Base-by-base conservation (phyloP, 2,329 filamentous ascomycete genomes). In the Paecilomyces sp. region DNA sequence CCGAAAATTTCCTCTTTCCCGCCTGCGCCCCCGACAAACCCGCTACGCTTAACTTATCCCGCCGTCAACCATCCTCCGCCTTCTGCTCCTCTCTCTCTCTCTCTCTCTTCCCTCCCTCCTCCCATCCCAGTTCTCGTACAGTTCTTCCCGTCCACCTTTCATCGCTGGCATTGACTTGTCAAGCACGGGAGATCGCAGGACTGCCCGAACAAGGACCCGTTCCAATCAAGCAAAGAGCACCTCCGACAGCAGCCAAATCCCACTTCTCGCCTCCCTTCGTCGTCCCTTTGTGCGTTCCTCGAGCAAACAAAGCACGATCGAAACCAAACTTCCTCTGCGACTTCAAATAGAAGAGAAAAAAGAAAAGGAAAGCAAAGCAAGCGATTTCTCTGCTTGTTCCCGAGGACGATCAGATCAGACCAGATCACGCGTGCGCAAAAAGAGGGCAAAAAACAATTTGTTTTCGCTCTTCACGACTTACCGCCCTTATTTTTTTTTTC, bases 101-200 rank as follows among this genome's bases (percentile, higher is more conserved):
- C 36, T 47, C 41, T 15, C n/a, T 15, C 18, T n/a, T 8, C 41
- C 41, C 31, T 33, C 60, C 36, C n/a, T 15, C 18, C 41, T 8
- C 41, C 41, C 41, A 47, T 47, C 41, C 41, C 41, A 47, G 41
- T 47, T 47, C 41, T 47, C 64, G 65, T 65, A 66, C 64, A 67
- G 69, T 66, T 47, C 61, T 65, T 69, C 64, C 64, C 61, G 57
- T 69, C 61, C 58, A 58, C 57, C 67, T 69, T 67, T 70, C 65
- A 62, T 72, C 73, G 76, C 77, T 79, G 77, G 76, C 77, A 80
- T 80, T 80, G 72, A 77, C 77, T 80, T 80, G 77, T 79, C 77
- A 76, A 79, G 77, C 76, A 76, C 67, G 65, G 69, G 72, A 68
- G 66, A 62, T 64, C 59, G 59, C 63, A 70, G 67, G 68, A 72